Evolutionary conservation across 2,329 filamentous ascomycete genomes (phyloP), one percentile per base, ranked within the genome.

Genomic region (Sphaerulina populicola): DNA sequence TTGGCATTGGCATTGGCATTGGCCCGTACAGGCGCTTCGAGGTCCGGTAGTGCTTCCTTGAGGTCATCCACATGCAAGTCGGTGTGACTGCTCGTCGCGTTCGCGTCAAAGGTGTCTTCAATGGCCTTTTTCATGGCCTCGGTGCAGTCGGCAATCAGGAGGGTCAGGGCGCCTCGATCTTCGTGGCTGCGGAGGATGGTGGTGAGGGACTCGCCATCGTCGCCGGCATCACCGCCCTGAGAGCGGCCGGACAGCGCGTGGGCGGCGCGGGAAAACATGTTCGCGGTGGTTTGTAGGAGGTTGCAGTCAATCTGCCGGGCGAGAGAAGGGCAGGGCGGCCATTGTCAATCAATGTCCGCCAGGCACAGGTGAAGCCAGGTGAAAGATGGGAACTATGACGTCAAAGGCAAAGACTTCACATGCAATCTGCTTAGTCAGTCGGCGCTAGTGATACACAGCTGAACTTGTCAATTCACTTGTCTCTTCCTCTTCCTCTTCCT

Each of bases 121-220:
- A 76, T 68, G 4, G 62, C 67, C 47, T 72, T 69, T 23, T 70
- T 68, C 72, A 75, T 74, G 1, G 65, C 62, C 53, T 71, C 71
- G 9, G 71, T 73, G 52, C 69, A 71, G 36, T 71, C 68, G 11
- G 71, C 70, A 14, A 76, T 63, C n/a, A 75, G 66, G 12, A 74
- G 64, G 0, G 71, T 73, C 15, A 76, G 64, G 27, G 73, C 70
- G 38, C 66, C 63, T 12, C 72, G 69, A 12, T 73, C 66, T 27
- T 71, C 64, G 6, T 66, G 63, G 6, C 70, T 72, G 18, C 64
- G 61, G 44, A 76, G 67, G 21, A 75, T 67, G 5, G 73, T 74
- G 1, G 70, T 73, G 46, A 76, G 68, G 5, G 66, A 68, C 51
- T 68, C 62, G 44, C 66, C 68, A 30, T 62, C 59, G 8, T 61